Conservation (phyloP, 352 stramenopile species). For the Saprolegnia diclina region DNA sequence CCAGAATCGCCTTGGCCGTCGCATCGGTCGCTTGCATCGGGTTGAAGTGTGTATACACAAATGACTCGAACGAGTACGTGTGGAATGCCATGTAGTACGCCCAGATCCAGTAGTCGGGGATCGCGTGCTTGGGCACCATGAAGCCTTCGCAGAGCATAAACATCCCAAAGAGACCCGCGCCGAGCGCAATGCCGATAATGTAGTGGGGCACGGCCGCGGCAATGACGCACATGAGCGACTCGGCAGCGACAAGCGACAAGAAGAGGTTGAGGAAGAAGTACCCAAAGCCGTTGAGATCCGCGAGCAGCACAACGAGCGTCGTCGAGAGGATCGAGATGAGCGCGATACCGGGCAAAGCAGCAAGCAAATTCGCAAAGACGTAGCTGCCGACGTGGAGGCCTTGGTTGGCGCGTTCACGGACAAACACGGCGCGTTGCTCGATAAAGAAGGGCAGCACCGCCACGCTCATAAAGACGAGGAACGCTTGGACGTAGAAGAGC, state of each 20-base stretch:
- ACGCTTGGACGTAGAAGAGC: slow-evolving; percentile 83
- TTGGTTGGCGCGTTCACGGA: slow-evolving; percentile 59
- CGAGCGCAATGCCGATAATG: slow-evolving; percentile 50
- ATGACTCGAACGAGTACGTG: slow-evolving; percentile 47
- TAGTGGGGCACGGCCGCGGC: slow-evolving; percentile 43
- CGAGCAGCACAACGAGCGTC: slow-evolving; percentile 34
- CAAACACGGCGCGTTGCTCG: slow-evolving; percentile 59
- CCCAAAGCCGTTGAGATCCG: slow-evolving; percentile 35
- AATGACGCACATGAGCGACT: slow-evolving; percentile 45
- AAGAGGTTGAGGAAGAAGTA: slow-evolving; percentile 45
- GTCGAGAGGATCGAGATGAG: slow-evolving; percentile 40
- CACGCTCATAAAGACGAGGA: slow-evolving; percentile 87
- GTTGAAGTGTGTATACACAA: slow-evolving; percentile 49
- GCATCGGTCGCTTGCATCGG: slow-evolving; percentile 18
- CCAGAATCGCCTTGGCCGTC: slow-evolving; percentile 28
- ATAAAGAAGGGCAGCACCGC: slow-evolving; percentile 84
- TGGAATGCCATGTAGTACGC: slow-evolving; percentile 55
- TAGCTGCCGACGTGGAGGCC: slow-evolving; percentile 51
- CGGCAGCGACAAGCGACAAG: slow-evolving; percentile 41
- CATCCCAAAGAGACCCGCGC: slow-evolving; percentile 47
- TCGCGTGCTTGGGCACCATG: slow-evolving; percentile 38
- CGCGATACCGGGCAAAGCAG: slow-evolving; percentile 42
- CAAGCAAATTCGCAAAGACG: slow-evolving; percentile 50
- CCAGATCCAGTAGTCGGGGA: slow-evolving; percentile 47
- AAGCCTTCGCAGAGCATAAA: slow-evolving; percentile 54